Percentiles rank a stretch among this genome's conserved stretches.
These are phyloP conservation scores for Penicillium janthinellum DNA, from an alignment of 2,329 filamentous ascomycete species.

Conservation along the genomic window DNA sequence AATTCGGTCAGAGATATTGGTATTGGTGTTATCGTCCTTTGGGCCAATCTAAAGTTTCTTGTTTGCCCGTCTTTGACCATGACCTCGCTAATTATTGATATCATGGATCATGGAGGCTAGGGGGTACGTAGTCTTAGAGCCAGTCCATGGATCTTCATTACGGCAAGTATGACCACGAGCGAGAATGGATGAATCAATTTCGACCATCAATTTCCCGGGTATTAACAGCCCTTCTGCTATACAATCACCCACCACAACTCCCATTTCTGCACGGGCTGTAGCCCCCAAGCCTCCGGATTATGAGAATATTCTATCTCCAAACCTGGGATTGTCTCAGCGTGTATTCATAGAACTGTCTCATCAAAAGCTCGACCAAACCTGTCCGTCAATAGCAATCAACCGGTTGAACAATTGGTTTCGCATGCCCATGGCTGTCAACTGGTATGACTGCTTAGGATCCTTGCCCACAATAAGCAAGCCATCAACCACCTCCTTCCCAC, in stretches of 20 bases:
- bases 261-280: no score
- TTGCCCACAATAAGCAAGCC: constrained; percentile 67
- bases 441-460: constrained; percentile 53
- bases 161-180: neutral
- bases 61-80: no score
- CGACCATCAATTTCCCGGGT: neutral
- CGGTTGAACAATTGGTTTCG: constrained; percentile 82
- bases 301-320: constrained; percentile 21
- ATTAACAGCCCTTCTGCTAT: neutral
- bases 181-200: neutral
- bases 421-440: constrained; percentile 70
- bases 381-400: constrained; percentile 71
- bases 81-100: no score
- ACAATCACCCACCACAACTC: neutral
- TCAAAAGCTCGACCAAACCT: constrained; percentile 82
- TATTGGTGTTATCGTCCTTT: neutral
- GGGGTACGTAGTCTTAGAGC: no score
- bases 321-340: constrained; percentile 29
- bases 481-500: constrained; percentile 71
- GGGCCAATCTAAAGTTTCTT: no score
- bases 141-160: no score
- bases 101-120: no score
- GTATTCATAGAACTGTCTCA: neutral
- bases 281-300: neutral
- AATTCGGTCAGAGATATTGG: neutral